Conservation (phyloP, 306 rosid genomes). For the Glycine latifolia region DNA sequence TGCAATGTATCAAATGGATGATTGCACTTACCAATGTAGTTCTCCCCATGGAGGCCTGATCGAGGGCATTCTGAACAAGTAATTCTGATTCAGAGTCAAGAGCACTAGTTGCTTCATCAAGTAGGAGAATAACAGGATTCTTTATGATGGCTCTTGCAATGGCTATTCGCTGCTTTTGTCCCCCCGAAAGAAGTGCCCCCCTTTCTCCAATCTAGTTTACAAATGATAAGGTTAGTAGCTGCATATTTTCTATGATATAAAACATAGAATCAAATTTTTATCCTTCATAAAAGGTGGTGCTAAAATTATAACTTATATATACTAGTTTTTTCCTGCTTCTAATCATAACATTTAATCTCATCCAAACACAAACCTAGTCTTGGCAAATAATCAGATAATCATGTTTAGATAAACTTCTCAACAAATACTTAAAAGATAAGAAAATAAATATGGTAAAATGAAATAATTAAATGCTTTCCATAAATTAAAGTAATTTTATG, state of each 20-base stretch:
- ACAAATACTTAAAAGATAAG: no score
- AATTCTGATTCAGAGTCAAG: conserved; percentile 94
- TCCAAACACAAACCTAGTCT: no score
- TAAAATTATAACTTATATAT: not conserved
- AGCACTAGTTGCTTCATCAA: conserved; percentile 99
- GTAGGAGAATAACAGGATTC: conserved; percentile 87
- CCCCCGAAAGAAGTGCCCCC: conserved; percentile 91
- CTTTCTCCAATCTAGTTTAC: conserved; percentile 79
- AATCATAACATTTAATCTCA: no score
- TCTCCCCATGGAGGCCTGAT: conserved; percentile 96
- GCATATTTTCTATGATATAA: not conserved
- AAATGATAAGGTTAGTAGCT: conserved; percentile 20
- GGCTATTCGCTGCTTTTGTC: conserved; percentile 93
- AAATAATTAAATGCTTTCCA: no score
- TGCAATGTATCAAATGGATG: no score
- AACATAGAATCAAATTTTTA: no score
- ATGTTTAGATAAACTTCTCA: no score
- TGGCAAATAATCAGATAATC: no score
- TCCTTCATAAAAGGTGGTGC: not conserved
- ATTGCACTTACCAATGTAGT: conserved; percentile 75
- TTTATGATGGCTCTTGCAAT: conserved; percentile 94
- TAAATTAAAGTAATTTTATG: no score
- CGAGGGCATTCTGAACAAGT: conserved; percentile 92
- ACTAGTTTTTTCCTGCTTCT: no score
- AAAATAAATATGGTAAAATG: no score